These are phyloP conservation scores for Climacium dendroides DNA, from an alignment of 225 moss, liverwort and hornwort species.

Conservation along the genomic window DNA sequence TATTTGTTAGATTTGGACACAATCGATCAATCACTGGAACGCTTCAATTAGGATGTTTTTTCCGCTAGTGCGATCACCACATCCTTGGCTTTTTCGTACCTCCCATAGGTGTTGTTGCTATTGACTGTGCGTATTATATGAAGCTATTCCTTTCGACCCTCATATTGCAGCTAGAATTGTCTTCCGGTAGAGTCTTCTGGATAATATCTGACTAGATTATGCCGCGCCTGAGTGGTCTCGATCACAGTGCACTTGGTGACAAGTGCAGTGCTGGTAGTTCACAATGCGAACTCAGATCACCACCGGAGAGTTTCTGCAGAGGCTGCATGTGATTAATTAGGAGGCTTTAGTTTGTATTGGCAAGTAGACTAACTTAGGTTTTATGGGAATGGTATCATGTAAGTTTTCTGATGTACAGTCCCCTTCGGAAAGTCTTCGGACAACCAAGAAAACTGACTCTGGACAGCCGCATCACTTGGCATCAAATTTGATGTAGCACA, in stretches of 20 bases:
- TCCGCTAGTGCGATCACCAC: neutral
- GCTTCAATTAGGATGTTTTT: neutral
- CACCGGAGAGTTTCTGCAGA: neutral
- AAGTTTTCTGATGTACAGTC: no score
- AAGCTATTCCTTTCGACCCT: neutral
- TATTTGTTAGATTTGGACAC: neutral
- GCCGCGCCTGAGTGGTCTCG: neutral
- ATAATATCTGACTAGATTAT: neutral
- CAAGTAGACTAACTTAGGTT: no score
- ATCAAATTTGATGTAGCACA: no score
- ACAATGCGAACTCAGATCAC: neutral
- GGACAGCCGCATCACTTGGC: no score
- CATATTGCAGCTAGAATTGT: neutral
- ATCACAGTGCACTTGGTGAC: neutral
- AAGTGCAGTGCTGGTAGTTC: neutral
- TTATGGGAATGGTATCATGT: neutral
- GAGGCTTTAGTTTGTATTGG: no score
- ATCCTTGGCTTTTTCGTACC: neutral
- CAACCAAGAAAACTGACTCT: no score
- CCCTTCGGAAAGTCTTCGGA: no score
- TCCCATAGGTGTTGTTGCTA: neutral
- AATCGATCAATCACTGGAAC: neutral
- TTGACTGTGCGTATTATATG: neutral
- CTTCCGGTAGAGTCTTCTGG: neutral
- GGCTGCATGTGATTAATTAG: neutral